Evolutionary conservation across 257 asterid species (phyloP).

Genomic region (Verbascum thapsus): DNA sequence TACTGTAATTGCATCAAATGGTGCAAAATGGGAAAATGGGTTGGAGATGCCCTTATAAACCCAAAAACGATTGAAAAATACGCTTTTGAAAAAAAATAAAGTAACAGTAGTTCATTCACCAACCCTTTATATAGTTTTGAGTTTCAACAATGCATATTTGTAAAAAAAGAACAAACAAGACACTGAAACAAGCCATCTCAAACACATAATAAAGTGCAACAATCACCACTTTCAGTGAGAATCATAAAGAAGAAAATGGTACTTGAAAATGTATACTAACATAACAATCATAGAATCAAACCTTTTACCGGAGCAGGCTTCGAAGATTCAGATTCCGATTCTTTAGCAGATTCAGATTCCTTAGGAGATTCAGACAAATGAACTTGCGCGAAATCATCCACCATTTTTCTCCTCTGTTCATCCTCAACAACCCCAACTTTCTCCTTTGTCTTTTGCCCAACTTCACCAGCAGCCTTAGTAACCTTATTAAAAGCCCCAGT

Average conservation of each 20-base stretch:
- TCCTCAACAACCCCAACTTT: constrained; percentile 79
- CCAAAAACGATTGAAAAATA: too few species aligned
- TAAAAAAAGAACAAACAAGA: constrained; percentile 32
- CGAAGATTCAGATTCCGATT: constrained; percentile 57
- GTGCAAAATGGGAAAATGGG: too few species aligned
- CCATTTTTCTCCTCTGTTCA: constrained; percentile 80
- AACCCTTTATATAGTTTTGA: constrained; percentile 17
- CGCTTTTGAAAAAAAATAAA: constrained; percentile 16
- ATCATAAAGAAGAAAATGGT: constrained; percentile 20
- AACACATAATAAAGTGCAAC: constrained; percentile 39
- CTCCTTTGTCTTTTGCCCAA: constrained; percentile 81
- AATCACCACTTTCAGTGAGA: constrained; percentile 30
- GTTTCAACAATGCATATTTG: constrained; percentile 23
- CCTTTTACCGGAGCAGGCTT: constrained; percentile 69
- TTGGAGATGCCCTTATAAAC: too few species aligned
- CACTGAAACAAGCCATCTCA: constrained; percentile 25
- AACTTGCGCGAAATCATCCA: constrained; percentile 78
- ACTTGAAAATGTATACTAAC: constrained; percentile 22
- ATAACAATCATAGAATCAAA: constrained; percentile 56
- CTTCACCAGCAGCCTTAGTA: constrained; percentile 85
- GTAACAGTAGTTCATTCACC: constrained; percentile 23
- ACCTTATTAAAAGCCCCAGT: constrained; percentile 79
- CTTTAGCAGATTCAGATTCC: constrained; percentile 52
- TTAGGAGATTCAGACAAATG: constrained; percentile 83
- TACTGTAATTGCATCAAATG: too few species aligned